Percentiles rank a stretch among this genome's conserved stretches.
These are phyloP conservation scores for Spathaspora sp. DNA, from an alignment of 1,139 yeast genomes.

Conservation along the genomic window DNA sequence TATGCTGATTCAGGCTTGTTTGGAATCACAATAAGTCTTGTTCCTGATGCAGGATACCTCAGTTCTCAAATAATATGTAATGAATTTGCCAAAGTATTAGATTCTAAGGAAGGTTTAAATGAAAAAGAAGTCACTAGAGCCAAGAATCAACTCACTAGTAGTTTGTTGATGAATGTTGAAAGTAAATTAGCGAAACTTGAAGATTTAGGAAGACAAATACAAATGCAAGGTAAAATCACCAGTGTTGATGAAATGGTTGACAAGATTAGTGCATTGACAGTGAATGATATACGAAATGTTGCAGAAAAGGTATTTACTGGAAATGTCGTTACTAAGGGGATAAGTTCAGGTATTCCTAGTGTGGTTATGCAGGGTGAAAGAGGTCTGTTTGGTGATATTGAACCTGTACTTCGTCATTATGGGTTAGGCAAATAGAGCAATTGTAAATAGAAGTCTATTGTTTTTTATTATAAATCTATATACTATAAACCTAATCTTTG, in stretches of 20 bases:
- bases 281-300: constrained; percentile 66
- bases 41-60: constrained; percentile 83
- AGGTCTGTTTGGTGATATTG: constrained; percentile 82
- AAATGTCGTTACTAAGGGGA: constrained; percentile 47
- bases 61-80: constrained; percentile 78
- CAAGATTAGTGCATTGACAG: constrained; percentile 66
- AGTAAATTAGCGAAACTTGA: constrained; percentile 89
- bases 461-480: neutral
- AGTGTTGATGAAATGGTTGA: constrained; percentile 81
- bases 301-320: constrained; percentile 80
- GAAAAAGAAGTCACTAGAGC: constrained; percentile 81
- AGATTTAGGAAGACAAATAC: constrained; percentile 93
- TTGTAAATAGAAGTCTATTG: constrained; percentile 2
- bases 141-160: constrained; percentile 87
- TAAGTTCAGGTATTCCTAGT: constrained; percentile 68
- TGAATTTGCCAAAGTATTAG: constrained; percentile 67
- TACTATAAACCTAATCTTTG: constrained; percentile 24
- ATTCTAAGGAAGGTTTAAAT: constrained; percentile 56
- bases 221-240: constrained; percentile 76
- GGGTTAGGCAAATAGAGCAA: constrained; percentile 60
- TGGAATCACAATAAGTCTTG: constrained; percentile 83
- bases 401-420: constrained; percentile 59
- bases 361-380: constrained; percentile 88
- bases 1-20: constrained; percentile 89
- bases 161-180: constrained; percentile 89